Conservation (phyloP, 495 filamentous ascomycete species). For the Xylaria venustula region DNA sequence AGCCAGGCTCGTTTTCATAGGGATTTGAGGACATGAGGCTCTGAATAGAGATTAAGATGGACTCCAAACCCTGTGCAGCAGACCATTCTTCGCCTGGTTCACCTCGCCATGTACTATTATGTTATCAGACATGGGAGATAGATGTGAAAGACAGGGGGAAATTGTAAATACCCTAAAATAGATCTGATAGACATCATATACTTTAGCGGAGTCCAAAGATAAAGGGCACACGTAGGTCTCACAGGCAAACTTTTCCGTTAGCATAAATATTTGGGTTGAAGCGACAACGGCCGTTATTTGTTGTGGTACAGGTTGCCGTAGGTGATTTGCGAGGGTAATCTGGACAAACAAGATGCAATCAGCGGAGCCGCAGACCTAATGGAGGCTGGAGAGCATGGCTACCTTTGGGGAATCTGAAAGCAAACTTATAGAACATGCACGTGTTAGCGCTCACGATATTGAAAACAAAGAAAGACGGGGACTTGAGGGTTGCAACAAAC, state of each 20-base stretch:
- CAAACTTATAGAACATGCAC: constrained; percentile 46
- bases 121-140: constrained; percentile 26
- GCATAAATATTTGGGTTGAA: constrained; percentile 99
- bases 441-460: not conserved
- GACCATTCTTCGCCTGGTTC: constrained; percentile 92
- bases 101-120: constrained; percentile 82
- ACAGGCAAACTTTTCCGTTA: constrained; percentile 89
- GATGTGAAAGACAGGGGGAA: not conserved
- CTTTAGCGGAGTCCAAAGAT: not conserved
- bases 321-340: constrained; percentile 90
- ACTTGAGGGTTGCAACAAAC: constrained; percentile 41
- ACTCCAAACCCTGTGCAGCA: constrained; percentile 91
- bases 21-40: constrained; percentile 92
- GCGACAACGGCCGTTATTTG: constrained; percentile 79
- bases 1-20: constrained; percentile 95
- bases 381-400: not conserved
- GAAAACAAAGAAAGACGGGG: not conserved
- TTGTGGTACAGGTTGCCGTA: constrained; percentile 71
- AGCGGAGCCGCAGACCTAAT: not conserved
- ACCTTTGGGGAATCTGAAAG: constrained; percentile 67
- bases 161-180: constrained; percentile 72
- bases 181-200: constrained; percentile 54
- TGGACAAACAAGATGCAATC: constrained; percentile 28
- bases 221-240: constrained; percentile 23
- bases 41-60: constrained; percentile 91